phyloP scores from a whole-genome alignment of 2,329 filamentous ascomycete genomes.

The Whalleya microplaca region DNA sequence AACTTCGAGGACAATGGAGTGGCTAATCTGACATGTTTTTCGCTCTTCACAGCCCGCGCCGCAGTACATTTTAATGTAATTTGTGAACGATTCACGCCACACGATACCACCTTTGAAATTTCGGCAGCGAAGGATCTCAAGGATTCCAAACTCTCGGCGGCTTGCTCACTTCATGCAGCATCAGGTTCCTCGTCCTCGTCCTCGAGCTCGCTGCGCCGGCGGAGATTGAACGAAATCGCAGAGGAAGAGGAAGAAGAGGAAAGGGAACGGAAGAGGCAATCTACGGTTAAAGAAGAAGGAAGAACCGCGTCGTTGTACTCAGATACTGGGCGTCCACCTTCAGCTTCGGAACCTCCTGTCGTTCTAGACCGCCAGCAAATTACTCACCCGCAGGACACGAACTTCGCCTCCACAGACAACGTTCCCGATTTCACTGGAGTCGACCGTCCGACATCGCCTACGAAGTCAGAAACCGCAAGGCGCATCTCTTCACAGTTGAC shows the following conservation, averaged over 20 bases:
- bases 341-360: slow-evolving; percentile 43
- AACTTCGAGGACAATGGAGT: slow-evolving; percentile 2
- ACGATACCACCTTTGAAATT: slow-evolving; percentile 84
- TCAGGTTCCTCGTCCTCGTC: slow-evolving; percentile 86
- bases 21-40: slow-evolving; percentile 29
- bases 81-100: slow-evolving; percentile 76
- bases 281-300: slow-evolving; percentile 53
- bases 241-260: slow-evolving; percentile 85
- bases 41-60: slow-evolving; percentile 69
- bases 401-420: slow-evolving; percentile 54
- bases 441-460: slow-evolving; percentile 49
- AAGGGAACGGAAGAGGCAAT: slow-evolving; percentile 62
- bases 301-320: slow-evolving; percentile 37
- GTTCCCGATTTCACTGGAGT: slow-evolving; percentile 56
- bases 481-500: slow-evolving; percentile 57
- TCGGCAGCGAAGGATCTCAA: slow-evolving; percentile 76
- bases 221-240: slow-evolving; percentile 87
- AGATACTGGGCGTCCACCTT: slow-evolving; percentile 20
- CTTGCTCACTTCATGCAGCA: slow-evolving; percentile 86
- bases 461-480: slow-evolving; percentile 45
- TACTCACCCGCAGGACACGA: slow-evolving; percentile 51
- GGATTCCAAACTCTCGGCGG: slow-evolving; percentile 84
- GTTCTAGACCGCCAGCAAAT: slow-evolving; percentile 58
- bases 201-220: slow-evolving; percentile 75
- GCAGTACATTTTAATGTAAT: slow-evolving; percentile 72